Percentiles rank a stretch among this genome's conserved stretches.
Evolutionary conservation across 768 basidiomycete genomes (phyloP).

Genomic region (Guyanaporus albipodus): DNA sequence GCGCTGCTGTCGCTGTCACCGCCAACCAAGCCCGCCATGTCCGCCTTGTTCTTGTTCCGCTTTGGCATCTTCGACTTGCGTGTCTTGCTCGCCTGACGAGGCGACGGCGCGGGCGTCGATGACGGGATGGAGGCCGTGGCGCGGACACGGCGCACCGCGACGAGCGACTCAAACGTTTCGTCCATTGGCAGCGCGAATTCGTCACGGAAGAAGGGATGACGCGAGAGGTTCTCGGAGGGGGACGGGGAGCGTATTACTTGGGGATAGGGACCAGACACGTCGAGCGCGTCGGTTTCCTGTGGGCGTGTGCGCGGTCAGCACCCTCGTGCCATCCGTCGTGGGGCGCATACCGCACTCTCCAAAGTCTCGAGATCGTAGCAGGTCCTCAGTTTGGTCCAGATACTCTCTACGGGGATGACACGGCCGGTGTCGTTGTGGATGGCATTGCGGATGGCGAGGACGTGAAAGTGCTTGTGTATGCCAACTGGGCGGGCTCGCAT

Average conservation of each 20-base stretch:
- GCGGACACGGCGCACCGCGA: conserved; percentile 61
- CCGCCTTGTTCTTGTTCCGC: conserved; percentile 40
- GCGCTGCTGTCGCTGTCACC: conserved; percentile 86
- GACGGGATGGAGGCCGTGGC: conserved; percentile 51
- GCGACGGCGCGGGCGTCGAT: conserved; percentile 57
- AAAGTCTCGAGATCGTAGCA: conserved; percentile 76
- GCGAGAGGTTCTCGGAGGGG: conserved; percentile 61
- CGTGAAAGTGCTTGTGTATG: conserved; percentile 77
- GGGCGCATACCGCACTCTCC: conserved; percentile 58
- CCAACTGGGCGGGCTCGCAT: conserved; percentile 82
- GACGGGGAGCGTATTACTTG: conserved; percentile 61
- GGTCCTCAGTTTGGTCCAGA: conserved; percentile 70
- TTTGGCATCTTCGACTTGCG: conserved; percentile 49
- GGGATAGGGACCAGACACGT: conserved; percentile 41
- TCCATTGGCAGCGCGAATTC: conserved; percentile 65
- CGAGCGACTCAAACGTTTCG: conserved; percentile 52
- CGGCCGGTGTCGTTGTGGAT: conserved; percentile 70
- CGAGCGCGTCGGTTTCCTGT: conserved; percentile 47
- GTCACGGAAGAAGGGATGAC: conserved; percentile 70
- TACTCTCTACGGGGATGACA: conserved; percentile 51
- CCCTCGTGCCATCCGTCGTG: too few relatives aligned
- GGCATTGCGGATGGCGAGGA: conserved; percentile 66
- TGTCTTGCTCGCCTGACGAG: conserved; percentile 33
- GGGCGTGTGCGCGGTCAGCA: background rate
- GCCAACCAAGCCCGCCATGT: conserved; percentile 69